Conservation (phyloP, 2,329 filamentous ascomycete species). For the Venturia oleaginea region DNA sequence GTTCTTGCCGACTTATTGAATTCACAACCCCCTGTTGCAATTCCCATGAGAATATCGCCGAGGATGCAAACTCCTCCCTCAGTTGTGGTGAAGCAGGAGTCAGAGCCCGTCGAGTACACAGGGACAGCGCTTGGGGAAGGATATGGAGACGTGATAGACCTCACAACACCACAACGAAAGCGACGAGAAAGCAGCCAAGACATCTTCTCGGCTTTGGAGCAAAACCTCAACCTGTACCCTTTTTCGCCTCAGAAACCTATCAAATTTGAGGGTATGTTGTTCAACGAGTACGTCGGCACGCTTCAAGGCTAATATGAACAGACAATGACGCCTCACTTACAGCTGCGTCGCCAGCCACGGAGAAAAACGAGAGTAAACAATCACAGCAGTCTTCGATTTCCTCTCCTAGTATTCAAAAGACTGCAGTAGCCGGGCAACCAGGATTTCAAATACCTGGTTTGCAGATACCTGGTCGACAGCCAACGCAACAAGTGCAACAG, state of each 20-base stretch:
- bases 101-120: not conserved
- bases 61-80: not conserved
- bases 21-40: not conserved
- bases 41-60: not conserved
- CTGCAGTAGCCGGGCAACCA: not conserved
- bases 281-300: not conserved
- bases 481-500: not conserved
- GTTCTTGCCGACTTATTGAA: constrained; percentile 22
- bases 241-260: not conserved
- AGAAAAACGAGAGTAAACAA: not conserved
- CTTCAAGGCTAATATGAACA: not conserved
- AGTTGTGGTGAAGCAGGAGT: not conserved
- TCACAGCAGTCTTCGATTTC: not conserved
- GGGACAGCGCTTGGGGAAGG: not conserved
- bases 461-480: not conserved
- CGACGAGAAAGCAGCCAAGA: not conserved
- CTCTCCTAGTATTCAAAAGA: not conserved
- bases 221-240: not conserved
- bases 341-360: not conserved
- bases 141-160: not conserved
- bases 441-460: not conserved
- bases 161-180: constrained; percentile 1
- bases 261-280: not conserved
- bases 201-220: not conserved
- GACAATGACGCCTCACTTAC: not conserved